These are phyloP conservation scores for Scalesia atractyloides DNA, from an alignment of 129 eudicot species.

Conservation along the genomic window DNA sequence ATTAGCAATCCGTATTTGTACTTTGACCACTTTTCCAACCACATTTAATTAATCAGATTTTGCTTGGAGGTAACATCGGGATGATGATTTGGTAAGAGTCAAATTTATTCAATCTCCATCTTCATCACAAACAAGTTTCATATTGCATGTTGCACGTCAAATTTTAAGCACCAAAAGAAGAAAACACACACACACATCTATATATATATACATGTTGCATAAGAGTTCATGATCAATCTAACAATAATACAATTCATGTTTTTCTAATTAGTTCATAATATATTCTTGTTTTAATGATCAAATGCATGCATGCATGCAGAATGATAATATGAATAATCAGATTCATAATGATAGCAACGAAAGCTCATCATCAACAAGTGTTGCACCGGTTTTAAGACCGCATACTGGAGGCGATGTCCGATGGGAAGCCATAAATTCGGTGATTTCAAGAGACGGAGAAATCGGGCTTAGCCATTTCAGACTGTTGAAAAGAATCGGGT, in stretches of 20 bases:
- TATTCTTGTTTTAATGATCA: background rate
- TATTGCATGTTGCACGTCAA: background rate
- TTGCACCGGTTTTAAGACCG: conserved; percentile 21
- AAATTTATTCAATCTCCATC: background rate
- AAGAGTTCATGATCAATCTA: background rate
- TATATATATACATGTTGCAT: conserved; percentile 8
- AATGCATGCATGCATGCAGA: conserved; percentile 1
- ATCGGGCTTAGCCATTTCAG: conserved; percentile 23
- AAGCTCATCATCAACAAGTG: conserved; percentile 16
- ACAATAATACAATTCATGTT: too few species aligned
- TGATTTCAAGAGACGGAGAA: conserved; percentile 18
- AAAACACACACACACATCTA: too few species aligned
- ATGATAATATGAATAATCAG: conserved; percentile 1
- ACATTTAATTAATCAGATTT: conserved; percentile 8
- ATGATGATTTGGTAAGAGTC: conserved; percentile 8
- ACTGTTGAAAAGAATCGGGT: conserved; percentile 16
- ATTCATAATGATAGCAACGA: conserved; percentile 16
- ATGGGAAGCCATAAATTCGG: conserved; percentile 25
- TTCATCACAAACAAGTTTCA: conserved; percentile 2
- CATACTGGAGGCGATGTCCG: conserved; percentile 22
- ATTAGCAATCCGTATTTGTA: background rate
- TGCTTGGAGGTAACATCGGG: conserved; percentile 5
- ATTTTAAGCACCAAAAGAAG: background rate
- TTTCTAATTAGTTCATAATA: background rate
- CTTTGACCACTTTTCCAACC: background rate